A percentile compares a stretch with the other conserved stretches of the same genome.
These are phyloP conservation scores for Trypethelium eluteriae DNA, from an alignment of 495 filamentous ascomycete species.

Conservation along the genomic window DNA sequence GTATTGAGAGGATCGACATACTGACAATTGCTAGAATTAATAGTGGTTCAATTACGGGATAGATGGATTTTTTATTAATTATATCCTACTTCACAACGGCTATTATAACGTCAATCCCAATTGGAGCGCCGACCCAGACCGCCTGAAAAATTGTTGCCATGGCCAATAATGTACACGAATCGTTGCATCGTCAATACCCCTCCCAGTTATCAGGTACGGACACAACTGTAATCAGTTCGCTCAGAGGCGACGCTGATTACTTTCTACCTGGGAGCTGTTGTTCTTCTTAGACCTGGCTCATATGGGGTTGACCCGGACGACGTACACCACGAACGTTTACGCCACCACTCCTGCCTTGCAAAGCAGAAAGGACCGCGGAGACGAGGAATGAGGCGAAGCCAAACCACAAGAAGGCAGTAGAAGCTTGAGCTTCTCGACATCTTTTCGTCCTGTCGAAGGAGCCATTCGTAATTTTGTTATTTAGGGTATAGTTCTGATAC, in stretches of 20 bases:
- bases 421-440: conserved; percentile 63
- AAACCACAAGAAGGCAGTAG: conserved; percentile 65
- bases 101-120: too few species aligned
- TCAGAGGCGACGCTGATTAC: background rate
- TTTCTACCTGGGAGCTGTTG: background rate
- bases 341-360: conserved; percentile 35
- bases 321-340: conserved; percentile 40
- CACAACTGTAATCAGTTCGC: too few species aligned
- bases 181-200: background rate
- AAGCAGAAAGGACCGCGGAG: conserved; percentile 46
- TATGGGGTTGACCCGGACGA: conserved; percentile 43
- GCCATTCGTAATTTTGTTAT: conserved; percentile 56
- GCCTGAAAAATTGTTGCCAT: background rate
- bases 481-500: conserved; percentile 45
- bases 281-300: conserved; percentile 55
- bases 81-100: background rate
- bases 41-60: too few species aligned
- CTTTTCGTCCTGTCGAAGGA: conserved; percentile 46
- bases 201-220: too few species aligned
- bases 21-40: too few species aligned
- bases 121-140: too few species aligned
- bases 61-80: background rate
- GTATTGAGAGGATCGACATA: too few species aligned
- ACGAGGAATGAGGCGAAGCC: conserved; percentile 54
- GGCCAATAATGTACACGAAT: background rate